phyloP scores from a whole-genome alignment of 2,329 filamentous ascomycete species.

The Bipolaris oryzae region DNA sequence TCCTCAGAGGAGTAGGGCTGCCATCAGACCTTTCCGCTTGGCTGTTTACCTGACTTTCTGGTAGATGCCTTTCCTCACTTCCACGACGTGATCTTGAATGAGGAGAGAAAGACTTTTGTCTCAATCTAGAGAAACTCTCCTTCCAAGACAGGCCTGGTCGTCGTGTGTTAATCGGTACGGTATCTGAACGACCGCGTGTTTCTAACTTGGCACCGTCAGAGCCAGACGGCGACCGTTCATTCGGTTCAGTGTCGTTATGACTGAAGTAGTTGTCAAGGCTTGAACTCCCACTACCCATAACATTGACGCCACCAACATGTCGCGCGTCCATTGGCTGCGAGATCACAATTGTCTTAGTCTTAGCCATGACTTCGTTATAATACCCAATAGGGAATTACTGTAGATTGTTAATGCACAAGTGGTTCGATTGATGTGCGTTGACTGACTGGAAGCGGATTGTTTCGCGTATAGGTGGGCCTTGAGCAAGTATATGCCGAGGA shows the following conservation, averaged over 20 bases:
- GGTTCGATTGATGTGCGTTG: slow-evolving; percentile 15
- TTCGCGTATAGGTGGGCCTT: slow-evolving; percentile 26
- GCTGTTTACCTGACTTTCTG: neutral
- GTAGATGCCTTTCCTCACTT: slow-evolving; percentile 2
- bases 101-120: slow-evolving; percentile 26
- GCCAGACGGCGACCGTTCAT: slow-evolving; percentile 36
- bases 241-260: slow-evolving; percentile 26
- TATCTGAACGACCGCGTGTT: slow-evolving; percentile 36
- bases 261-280: slow-evolving; percentile 29
- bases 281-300: slow-evolving; percentile 28
- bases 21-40: slow-evolving; percentile 7
- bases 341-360: slow-evolving; percentile 35
- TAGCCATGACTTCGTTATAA: slow-evolving; percentile 23
- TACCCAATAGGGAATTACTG: slow-evolving; percentile 7
- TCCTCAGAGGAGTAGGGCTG: slow-evolving; percentile 13
- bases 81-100: slow-evolving; percentile 18
- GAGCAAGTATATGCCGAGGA: neutral
- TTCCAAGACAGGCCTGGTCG: slow-evolving; percentile 36
- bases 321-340: slow-evolving; percentile 42
- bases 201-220: slow-evolving; percentile 32
- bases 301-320: slow-evolving; percentile 41
- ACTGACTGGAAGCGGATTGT: slow-evolving; percentile 26
- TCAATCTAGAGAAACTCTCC: slow-evolving; percentile 33
- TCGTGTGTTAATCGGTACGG: slow-evolving; percentile 30
- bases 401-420: slow-evolving; percentile 8